These are phyloP conservation scores for Vigna hirtella DNA, from an alignment of 306 rosid genomes.

Conservation along the genomic window DNA sequence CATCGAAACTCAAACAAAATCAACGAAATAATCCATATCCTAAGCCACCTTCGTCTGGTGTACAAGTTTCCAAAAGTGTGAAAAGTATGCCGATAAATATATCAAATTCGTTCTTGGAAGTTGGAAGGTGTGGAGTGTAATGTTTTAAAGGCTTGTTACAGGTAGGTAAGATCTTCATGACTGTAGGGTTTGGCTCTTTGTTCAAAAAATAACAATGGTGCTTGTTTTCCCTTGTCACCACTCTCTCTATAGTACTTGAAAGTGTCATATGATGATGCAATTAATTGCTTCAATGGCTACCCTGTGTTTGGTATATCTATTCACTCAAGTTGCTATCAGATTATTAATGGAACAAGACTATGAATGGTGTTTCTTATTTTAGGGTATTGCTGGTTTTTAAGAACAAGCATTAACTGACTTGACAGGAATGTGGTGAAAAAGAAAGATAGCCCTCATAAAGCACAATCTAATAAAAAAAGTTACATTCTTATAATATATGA, in stretches of 20 bases:
- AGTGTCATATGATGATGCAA: not conserved
- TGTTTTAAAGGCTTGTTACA: conserved; percentile 4
- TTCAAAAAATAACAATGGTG: conserved; percentile 10
- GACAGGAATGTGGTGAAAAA: conserved; percentile 59
- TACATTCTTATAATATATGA: too few species aligned
- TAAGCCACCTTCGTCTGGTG: conserved; percentile 11
- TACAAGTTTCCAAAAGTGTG: conserved; percentile 15
- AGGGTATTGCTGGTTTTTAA: conserved; percentile 1
- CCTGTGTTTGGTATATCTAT: conserved; percentile 10
- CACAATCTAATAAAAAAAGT: not conserved
- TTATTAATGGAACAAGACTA: conserved; percentile 27
- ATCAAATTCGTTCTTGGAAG: conserved; percentile 18
- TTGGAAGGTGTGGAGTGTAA: conserved; percentile 21
- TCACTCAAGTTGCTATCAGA: not conserved
- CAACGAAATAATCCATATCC: conserved; percentile 13
- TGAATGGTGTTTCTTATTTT: conserved; percentile 37
- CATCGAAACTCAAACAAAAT: conserved; percentile 22
- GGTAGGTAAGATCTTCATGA: conserved; percentile 18
- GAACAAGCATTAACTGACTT: conserved; percentile 43
- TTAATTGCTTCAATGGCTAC: conserved; percentile 1
- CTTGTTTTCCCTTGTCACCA: conserved; percentile 34
- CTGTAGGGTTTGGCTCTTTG: conserved; percentile 34
- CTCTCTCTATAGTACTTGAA: conserved; percentile 3
- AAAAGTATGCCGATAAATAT: not conserved
- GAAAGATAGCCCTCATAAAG: conserved; percentile 42